A percentile compares a stretch with the other conserved stretches of the same genome.
Evolutionary conservation across 352 stramenopile species (phyloP).

Genomic region (Globisporangium cederbergense): DNA sequence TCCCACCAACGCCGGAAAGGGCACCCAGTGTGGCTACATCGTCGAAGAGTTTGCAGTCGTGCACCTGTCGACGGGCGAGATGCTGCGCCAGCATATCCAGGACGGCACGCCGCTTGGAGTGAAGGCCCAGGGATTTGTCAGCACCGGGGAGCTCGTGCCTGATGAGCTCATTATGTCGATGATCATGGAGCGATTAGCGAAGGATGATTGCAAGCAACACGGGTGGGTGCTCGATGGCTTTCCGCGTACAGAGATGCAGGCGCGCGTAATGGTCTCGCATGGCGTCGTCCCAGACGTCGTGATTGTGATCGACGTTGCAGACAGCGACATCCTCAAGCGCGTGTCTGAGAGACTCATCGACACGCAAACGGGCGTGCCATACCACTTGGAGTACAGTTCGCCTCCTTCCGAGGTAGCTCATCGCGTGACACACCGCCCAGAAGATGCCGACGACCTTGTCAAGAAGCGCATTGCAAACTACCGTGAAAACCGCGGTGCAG

Average conservation of each 20-base stretch:
- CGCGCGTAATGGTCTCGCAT: slow-evolving; percentile 76
- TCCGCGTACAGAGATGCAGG: slow-evolving; percentile 90
- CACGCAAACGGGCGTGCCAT: slow-evolving; percentile 67
- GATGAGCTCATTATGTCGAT: slow-evolving; percentile 92
- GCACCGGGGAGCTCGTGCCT: slow-evolving; percentile 85
- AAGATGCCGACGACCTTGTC: slow-evolving; percentile 85
- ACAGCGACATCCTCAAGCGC: slow-evolving; percentile 85
- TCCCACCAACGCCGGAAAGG: slow-evolving; percentile 92
- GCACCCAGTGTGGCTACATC: slow-evolving; percentile 92
- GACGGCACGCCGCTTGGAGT: slow-evolving; percentile 46
- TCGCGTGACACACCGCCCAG: slow-evolving; percentile 61
- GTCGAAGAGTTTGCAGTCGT: slow-evolving; percentile 87
- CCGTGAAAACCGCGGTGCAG: slow-evolving; percentile 70
- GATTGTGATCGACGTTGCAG: slow-evolving; percentile 89
- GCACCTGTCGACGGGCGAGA: slow-evolving; percentile 91
- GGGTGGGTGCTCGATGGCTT: slow-evolving; percentile 96
- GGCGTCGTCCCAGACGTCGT: slow-evolving; percentile 87
- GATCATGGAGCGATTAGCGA: slow-evolving; percentile 67
- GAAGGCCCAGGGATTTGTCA: slow-evolving; percentile 87
- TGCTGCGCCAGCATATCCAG: slow-evolving; percentile 87
- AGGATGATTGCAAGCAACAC: slow-evolving; percentile 81
- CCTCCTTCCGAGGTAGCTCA: slow-evolving; percentile 42
- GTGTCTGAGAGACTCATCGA: slow-evolving; percentile 79
- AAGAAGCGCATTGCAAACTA: slow-evolving; percentile 75
- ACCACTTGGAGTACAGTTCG: slow-evolving; percentile 78